These are phyloP conservation scores for Starmerella vaccinii DNA, from an alignment of 805 yeast genomes.

Conservation along the genomic window DNA sequence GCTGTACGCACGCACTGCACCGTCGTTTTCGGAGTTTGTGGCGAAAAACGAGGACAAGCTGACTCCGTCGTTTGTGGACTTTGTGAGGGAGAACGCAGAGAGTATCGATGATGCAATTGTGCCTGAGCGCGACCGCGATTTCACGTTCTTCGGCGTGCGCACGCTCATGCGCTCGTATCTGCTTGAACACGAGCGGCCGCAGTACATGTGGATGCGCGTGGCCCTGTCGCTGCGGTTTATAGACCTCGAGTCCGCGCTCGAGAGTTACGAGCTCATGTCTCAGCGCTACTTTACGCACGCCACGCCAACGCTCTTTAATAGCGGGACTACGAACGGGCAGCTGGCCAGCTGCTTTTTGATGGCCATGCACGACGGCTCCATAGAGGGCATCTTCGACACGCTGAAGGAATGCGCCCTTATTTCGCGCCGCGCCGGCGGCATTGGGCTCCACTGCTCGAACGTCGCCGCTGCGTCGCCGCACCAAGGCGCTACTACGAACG, in stretches of 20 bases:
- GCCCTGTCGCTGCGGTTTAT: conserved; percentile 68
- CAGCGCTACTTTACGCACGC: conserved; percentile 77
- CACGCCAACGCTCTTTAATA: conserved; percentile 84
- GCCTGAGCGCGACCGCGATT: conserved; percentile 55
- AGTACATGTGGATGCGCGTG: conserved; percentile 76
- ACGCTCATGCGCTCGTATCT: conserved; percentile 75
- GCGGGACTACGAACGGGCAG: conserved; percentile 57
- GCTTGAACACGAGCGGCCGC: conserved; percentile 71
- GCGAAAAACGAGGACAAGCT: conserved; percentile 14
- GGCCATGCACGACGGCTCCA: conserved; percentile 83
- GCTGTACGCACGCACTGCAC: conserved; percentile 77
- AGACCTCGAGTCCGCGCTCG: conserved; percentile 50
- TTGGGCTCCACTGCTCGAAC: conserved; percentile 80
- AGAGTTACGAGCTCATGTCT: conserved; percentile 80
- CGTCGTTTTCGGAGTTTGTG: conserved; percentile 63
- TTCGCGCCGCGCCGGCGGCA: conserved; percentile 88
- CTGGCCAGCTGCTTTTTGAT: conserved; percentile 83
- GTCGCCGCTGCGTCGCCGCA: conserved; percentile 57
- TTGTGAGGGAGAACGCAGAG: conserved; percentile 48
- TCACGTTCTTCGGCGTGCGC: conserved; percentile 78
- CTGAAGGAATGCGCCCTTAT: conserved; percentile 76
- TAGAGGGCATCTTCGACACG: conserved; percentile 85
- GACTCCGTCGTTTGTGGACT: conserved; percentile 47
- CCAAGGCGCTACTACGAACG: conserved; percentile 50
- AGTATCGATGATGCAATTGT: conserved; percentile 57